These are phyloP conservation scores for Pyrrhoderma noxium DNA, from an alignment of 1,284 basidiomycete genomes.

Conservation along the genomic window DNA sequence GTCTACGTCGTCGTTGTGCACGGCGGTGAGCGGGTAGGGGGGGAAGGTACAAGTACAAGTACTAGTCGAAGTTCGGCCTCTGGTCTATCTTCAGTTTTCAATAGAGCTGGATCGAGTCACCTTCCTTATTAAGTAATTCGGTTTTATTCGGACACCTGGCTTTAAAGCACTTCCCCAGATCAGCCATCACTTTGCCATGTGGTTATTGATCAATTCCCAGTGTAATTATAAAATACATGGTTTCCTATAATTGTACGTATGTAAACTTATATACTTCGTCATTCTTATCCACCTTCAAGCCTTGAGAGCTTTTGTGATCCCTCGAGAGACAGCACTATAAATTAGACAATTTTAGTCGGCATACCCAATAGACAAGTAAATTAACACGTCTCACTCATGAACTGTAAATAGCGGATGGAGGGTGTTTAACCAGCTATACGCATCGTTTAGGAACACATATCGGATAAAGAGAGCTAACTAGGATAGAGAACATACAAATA, in stretches of 20 bases:
- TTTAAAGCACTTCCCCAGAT: background rate
- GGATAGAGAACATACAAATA: conserved; percentile 46
- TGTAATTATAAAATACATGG: too few relatives aligned
- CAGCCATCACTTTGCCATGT: background rate
- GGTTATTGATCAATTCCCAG: background rate
- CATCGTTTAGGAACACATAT: background rate
- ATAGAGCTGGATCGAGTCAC: conserved; percentile 6
- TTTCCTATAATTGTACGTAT: too few relatives aligned
- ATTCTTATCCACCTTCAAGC: conserved; percentile 7
- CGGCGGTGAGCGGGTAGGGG: conserved; percentile 3
- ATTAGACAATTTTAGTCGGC: background rate
- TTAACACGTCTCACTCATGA: conserved; percentile 31
- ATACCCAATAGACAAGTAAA: too few relatives aligned
- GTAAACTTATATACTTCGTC: background rate
- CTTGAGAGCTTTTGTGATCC: conserved; percentile 36
- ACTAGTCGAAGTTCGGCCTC: background rate
- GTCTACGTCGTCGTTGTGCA: too few relatives aligned
- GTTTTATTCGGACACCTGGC: conserved; percentile 9
- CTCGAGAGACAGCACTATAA: conserved; percentile 38
- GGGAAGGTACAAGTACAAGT: background rate
- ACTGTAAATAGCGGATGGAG: conserved; percentile 50
- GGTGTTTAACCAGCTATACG: conserved; percentile 44
- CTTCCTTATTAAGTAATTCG: conserved; percentile 1
- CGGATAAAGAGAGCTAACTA: background rate
- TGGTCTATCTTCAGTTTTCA: background rate